Percentiles rank a stretch among this genome's conserved stretches.
Conservation (phyloP, 208 protist genomes). For the Trypanosoma scelopori region DNA sequence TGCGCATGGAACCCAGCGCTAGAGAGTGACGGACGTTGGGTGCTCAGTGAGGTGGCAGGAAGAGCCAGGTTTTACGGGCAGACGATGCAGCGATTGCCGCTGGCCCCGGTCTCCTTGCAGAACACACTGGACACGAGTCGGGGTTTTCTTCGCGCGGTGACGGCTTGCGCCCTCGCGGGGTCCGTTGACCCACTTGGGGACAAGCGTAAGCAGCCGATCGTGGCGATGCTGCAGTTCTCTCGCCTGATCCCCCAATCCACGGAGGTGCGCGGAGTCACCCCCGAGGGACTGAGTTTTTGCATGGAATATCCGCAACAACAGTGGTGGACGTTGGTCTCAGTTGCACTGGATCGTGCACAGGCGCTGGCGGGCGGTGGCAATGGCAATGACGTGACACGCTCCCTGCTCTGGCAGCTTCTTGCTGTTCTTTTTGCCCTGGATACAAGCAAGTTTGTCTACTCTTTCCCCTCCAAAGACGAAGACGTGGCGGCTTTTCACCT, state of each 20-base stretch:
- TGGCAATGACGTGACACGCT: constrained; percentile 11
- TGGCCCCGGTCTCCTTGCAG: constrained; percentile 50
- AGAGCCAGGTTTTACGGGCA: constrained; percentile 33
- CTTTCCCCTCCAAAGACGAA: constrained; percentile 52
- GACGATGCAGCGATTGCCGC: constrained; percentile 32
- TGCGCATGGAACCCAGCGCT: constrained; percentile 35
- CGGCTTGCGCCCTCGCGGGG: constrained; percentile 65
- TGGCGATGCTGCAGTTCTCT: constrained; percentile 53
- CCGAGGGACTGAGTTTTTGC: constrained; percentile 76
- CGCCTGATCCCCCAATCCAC: constrained; percentile 37
- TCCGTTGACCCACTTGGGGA: constrained; percentile 41
- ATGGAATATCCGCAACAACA: constrained; percentile 86
- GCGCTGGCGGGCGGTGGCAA: constrained; percentile 22
- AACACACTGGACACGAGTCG: constrained; percentile 60
- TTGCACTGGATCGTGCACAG: constrained; percentile 70
- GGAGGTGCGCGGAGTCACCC: constrained; percentile 37
- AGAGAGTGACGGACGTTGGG: constrained; percentile 10
- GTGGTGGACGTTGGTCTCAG: constrained; percentile 81
- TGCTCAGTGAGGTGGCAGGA: constrained; percentile 40
- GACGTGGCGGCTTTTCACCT: constrained; percentile 68
- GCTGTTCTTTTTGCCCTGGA: constrained; percentile 66
- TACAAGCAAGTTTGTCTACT: constrained; percentile 47
- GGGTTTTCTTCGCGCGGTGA: constrained; percentile 50
- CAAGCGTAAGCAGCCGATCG: constrained; percentile 35
- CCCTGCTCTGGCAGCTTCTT: constrained; percentile 72